Percentiles rank a stretch among this genome's conserved stretches.
Conservation (phyloP, 345 rosid genomes). For the Physaria fendleri region DNA sequence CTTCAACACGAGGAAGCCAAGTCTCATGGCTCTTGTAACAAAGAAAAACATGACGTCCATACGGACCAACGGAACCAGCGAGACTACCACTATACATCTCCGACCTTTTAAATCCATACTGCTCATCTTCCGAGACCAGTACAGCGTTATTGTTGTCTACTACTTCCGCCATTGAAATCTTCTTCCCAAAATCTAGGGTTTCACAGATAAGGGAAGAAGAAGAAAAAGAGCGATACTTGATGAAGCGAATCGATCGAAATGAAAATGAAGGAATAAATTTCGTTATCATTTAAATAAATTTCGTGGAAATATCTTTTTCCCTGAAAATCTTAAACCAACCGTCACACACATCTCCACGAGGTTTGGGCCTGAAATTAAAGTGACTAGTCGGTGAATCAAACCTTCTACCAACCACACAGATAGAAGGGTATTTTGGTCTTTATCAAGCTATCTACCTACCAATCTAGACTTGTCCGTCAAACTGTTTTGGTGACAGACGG, state of each 20-base stretch:
- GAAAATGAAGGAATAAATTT: conserved; percentile 13
- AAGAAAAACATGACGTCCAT: conserved; percentile 84
- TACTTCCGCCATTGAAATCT: conserved; percentile 43
- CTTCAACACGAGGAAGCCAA: conserved; percentile 75
- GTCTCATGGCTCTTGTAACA: conserved; percentile 52
- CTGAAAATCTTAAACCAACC: conserved; percentile 15
- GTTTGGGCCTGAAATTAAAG: conserved; percentile 15
- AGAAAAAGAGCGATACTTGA: conserved; percentile 1
- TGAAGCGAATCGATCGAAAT: conserved; percentile 20
- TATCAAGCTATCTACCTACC: background rate
- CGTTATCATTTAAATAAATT: conserved; percentile 20
- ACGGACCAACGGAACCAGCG: conserved; percentile 55
- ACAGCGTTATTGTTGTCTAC: conserved; percentile 22
- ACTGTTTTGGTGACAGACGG: background rate
- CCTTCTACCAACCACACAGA: conserved; percentile 1
- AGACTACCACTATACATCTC: conserved; percentile 69
- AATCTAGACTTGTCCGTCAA: conserved; percentile 8
- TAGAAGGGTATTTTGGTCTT: background rate
- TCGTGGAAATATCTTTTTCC: background rate
- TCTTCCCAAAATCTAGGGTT: conserved; percentile 13
- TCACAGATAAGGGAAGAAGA: conserved; percentile 3
- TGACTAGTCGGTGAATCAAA: conserved; percentile 17
- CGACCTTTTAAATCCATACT: conserved; percentile 61
- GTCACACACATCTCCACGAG: conserved; percentile 21
- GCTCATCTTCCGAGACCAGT: conserved; percentile 43